Base-by-base conservation (phyloP, 2,329 filamentous ascomycete species). In the Trichoderma semiorbis region DNA sequence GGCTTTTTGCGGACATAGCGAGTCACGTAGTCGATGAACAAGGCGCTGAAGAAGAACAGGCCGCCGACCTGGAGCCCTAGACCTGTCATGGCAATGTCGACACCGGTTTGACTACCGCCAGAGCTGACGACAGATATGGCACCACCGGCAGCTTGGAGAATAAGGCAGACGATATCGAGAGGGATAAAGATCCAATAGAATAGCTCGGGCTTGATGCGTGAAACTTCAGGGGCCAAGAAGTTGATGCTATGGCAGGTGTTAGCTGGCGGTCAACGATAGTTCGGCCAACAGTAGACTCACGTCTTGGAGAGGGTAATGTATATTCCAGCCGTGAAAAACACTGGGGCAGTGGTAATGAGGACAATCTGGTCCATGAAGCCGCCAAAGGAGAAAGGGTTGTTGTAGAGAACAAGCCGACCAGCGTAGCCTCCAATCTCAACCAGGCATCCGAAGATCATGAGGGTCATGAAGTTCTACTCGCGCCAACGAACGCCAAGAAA, bases 281-380 rank as follows among this genome's bases (percentile, higher is more conserved):
- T 28, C n/a, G 18, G 5, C 6, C 7, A 24, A 53, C 3, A 11
- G 2, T 8, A 14, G 18, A 74, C 78, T 74, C 60, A 83, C 81
- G 77, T 79, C 74, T 80, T 81, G 47, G 80, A 79, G 5, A 91
- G 82, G 14, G 88, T 90, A 32, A 92, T 85, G 76, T 92, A 92
- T 34, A 79, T 79, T 7, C 77, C 77, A 0, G 79, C 78, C 4
- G 75, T 77, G 83, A 89, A 80, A 55, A 76, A 81, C 0, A 81
- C 77, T 0, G 79, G 79, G 0, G 72, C 77, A 12, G 70, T 73
- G 1, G 86, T 89, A 47, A 91, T 83, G 76, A 86, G 89, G 85
- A 85, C 82, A 72, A 91, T 90, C 76, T 92, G 88, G n/a, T 91
- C 85, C 75, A 91, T 83, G 76, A 92, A 92, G 0, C 84, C 87